These are phyloP conservation scores for Hypoxylon subgilvum DNA, from an alignment of 495 filamentous ascomycete species.

Conservation along the genomic window DNA sequence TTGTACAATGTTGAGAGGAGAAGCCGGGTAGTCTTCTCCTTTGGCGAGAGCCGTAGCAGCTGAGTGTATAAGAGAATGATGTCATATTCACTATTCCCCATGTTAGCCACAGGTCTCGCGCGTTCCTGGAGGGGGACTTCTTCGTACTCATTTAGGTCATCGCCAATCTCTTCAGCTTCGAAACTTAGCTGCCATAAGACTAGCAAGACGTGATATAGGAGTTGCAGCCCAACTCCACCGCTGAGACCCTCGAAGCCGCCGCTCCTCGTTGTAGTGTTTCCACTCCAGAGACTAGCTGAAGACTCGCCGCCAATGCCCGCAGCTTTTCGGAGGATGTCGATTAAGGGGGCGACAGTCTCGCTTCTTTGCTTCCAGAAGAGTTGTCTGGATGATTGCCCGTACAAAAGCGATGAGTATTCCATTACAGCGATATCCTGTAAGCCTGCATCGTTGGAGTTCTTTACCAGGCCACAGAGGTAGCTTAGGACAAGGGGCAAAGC, in stretches of 20 bases:
- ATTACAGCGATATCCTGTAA: slow-evolving; percentile 95
- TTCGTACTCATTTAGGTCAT: slow-evolving; percentile 79
- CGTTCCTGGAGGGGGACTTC: slow-evolving; percentile 2
- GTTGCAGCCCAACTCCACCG: slow-evolving; percentile 87
- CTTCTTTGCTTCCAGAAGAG: slow-evolving; percentile 87
- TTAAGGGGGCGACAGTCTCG: slow-evolving; percentile 80
- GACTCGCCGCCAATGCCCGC: slow-evolving; percentile 70
- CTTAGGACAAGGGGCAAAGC: slow-evolving; percentile 85
- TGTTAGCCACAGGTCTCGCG: slow-evolving; percentile 21
- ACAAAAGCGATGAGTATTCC: slow-evolving; percentile 85
- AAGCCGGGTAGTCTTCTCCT: slow-evolving; percentile 96
- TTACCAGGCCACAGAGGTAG: slow-evolving; percentile 82
- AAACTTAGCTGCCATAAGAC: slow-evolving; percentile 97
- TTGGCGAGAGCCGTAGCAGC: slow-evolving; percentile 87
- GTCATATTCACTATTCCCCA: slow-evolving; percentile 76
- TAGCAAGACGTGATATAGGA: slow-evolving; percentile 91
- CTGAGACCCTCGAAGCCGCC: slow-evolving; percentile 67
- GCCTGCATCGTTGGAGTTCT: slow-evolving; percentile 78
- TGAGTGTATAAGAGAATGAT: slow-evolving; percentile 89
- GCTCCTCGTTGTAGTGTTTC: slow-evolving; percentile 59
- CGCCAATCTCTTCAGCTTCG: slow-evolving; percentile 80
- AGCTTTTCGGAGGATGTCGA: slow-evolving; percentile 82
- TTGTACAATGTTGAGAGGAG: slow-evolving; percentile 88
- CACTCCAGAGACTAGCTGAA: slow-evolving; percentile 70
- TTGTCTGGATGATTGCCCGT: slow-evolving; percentile 72